These are phyloP conservation scores for Colletotrichum tanaceti DNA, from an alignment of 2,329 filamentous ascomycete species.

Conservation along the genomic window DNA sequence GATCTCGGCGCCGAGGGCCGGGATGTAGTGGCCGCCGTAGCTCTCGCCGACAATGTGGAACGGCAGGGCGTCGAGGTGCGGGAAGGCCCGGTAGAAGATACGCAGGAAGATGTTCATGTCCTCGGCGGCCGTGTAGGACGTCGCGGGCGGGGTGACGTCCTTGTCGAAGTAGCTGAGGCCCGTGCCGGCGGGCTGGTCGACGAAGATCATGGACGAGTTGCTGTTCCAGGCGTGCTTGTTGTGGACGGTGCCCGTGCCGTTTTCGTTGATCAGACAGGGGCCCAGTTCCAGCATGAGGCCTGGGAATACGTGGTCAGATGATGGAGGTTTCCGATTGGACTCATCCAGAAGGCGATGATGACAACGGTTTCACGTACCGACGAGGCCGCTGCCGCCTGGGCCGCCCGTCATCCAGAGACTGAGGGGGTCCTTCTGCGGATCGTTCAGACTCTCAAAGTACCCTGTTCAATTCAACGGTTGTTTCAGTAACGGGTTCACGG, in stretches of 20 bases:
- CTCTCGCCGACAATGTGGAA: constrained; percentile 62
- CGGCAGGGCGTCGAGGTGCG: constrained; percentile 50
- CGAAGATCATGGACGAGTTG: constrained; percentile 54
- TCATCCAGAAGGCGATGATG: background rate
- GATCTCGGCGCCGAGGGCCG: constrained; percentile 56
- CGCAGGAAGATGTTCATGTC: constrained; percentile 63
- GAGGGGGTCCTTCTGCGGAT: constrained; percentile 50
- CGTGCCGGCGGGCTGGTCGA: constrained; percentile 67
- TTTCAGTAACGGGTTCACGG: background rate
- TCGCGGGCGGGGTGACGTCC: constrained; percentile 45
- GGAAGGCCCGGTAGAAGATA: constrained; percentile 59
- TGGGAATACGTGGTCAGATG: background rate
- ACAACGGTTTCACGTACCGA: constrained; percentile 47
- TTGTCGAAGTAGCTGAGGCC: constrained; percentile 61
- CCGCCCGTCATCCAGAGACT: constrained; percentile 71
- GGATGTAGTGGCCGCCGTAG: constrained; percentile 63
- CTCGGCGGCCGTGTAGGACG: constrained; percentile 56
- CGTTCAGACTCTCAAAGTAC: constrained; percentile 47
- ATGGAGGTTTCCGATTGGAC: no score
- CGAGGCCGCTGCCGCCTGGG: constrained; percentile 66
- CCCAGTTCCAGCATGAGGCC: constrained; percentile 40
- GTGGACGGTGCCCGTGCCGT: constrained; percentile 34
- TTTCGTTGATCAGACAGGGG: constrained; percentile 38
- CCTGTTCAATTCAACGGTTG: constrained; percentile 25
- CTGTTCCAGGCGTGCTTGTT: constrained; percentile 41